Evolutionary conservation across 257 asterid species (phyloP).

Genomic region (Solanum pinnatisectum): DNA sequence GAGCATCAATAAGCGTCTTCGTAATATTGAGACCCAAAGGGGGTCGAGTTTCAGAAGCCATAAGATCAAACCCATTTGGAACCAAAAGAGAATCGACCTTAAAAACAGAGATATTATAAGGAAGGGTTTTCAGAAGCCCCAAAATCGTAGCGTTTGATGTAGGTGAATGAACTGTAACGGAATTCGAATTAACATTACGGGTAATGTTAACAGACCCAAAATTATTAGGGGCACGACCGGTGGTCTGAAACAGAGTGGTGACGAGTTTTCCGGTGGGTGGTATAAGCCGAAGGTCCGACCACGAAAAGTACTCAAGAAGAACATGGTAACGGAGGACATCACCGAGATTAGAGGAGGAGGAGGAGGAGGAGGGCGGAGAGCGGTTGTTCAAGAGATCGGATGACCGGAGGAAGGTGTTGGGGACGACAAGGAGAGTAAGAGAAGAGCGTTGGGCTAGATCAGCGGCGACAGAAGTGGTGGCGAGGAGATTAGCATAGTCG

Average conservation of each 20-base stretch:
- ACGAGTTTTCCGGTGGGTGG: conserved; percentile 53
- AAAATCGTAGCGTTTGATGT: conserved; percentile 65
- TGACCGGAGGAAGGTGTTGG: conserved; percentile 46
- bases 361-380: neutral
- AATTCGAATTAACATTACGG: conserved; percentile 20
- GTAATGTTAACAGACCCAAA: conserved; percentile 68
- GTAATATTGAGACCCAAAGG: conserved; percentile 76
- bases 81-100: conserved; percentile 38
- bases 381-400: conserved; percentile 16
- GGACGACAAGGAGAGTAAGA: conserved; percentile 59
- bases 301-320: conserved; percentile 60
- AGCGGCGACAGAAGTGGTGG: conserved; percentile 57
- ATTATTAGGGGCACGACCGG: conserved; percentile 55
- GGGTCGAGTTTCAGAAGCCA: conserved; percentile 82
- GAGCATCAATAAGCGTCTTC: conserved; percentile 64
- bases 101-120: conserved; percentile 47
- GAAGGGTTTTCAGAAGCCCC: conserved; percentile 37
- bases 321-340: conserved; percentile 82
- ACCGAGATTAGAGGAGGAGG: conserved; percentile 38
- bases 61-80: conserved; percentile 52
- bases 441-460: conserved; percentile 51
- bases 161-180: conserved; percentile 43
- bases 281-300: conserved; percentile 45
- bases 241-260: conserved; percentile 64
- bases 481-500: conserved; percentile 48